Evolutionary conservation across 192 early-diverging fungal species (phyloP).

Genomic region (Thoreauomyces humboldtii): DNA sequence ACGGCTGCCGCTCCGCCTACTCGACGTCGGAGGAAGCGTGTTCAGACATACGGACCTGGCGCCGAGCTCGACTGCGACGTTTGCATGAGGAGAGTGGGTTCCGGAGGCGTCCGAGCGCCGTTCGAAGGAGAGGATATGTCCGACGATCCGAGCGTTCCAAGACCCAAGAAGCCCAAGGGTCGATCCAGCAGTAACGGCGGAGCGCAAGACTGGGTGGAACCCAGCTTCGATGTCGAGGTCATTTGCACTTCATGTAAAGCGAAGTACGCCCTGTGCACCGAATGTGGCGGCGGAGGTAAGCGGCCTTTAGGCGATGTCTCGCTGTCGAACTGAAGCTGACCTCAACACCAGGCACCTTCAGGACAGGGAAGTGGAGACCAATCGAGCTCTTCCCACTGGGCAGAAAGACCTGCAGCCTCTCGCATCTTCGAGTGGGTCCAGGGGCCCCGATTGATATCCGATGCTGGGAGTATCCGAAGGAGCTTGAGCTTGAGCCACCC

Average conservation of each 20-base stretch:
- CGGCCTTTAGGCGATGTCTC: too few relatives aligned
- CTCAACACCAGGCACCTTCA: constrained; percentile 27
- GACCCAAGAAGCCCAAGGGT: neutral
- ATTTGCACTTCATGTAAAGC: constrained; percentile 39
- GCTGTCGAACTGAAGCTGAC: too few relatives aligned
- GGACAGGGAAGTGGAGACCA: constrained; percentile 47
- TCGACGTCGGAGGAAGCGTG: neutral
- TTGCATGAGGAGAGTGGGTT: constrained; percentile 23
- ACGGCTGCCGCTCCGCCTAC: neutral
- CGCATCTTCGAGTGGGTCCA: constrained; percentile 25
- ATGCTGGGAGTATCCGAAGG: neutral
- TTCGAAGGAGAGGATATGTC: neutral
- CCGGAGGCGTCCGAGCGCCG: constrained; percentile 10
- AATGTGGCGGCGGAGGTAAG: constrained; percentile 53
- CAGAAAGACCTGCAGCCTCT: constrained; percentile 30
- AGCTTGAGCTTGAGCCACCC: too few relatives aligned
- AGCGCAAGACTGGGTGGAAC: constrained; percentile 11
- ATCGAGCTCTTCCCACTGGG: constrained; percentile 27
- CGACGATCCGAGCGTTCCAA: neutral
- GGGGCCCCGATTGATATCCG: constrained; percentile 6
- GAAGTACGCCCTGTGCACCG: constrained; percentile 47
- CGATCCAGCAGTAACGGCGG: neutral
- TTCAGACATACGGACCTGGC: constrained; percentile 7
- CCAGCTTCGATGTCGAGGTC: constrained; percentile 38
- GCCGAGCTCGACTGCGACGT: constrained; percentile 24